phyloP scores from a whole-genome alignment of 1,139 yeast genomes.

The Diutina mesorugosa region DNA sequence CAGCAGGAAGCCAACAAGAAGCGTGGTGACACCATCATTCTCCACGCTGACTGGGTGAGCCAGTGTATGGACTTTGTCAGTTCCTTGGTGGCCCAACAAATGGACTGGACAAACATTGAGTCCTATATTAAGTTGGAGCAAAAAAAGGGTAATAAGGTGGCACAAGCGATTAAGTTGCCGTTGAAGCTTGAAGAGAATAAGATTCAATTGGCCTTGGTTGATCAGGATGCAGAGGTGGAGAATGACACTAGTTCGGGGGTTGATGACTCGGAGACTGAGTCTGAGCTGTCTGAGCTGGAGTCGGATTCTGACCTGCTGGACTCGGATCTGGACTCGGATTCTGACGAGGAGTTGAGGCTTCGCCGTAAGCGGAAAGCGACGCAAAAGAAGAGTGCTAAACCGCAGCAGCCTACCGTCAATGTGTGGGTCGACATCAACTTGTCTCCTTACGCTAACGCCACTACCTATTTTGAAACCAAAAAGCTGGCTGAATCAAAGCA shows the following conservation, averaged over 20 bases:
- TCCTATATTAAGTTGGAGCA: slow-evolving; percentile 62
- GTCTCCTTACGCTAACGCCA: slow-evolving; percentile 85
- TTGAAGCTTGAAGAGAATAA: slow-evolving; percentile 60
- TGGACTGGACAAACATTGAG: slow-evolving; percentile 92
- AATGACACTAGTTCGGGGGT: slow-evolving; percentile 6
- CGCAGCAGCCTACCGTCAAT: slow-evolving; percentile 17
- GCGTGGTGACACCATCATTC: slow-evolving; percentile 65
- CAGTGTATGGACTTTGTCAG: slow-evolving; percentile 61
- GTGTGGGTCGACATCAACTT: slow-evolving; percentile 57
- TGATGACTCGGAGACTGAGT: slow-evolving; percentile 4
- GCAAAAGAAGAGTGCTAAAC: slow-evolving; percentile 8
- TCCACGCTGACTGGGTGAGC: slow-evolving; percentile 59
- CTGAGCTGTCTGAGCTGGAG: slow-evolving; percentile 6
- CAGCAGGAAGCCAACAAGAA: slow-evolving; percentile 53
- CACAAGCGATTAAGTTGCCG: slow-evolving; percentile 52
- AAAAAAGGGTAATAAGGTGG: slow-evolving; percentile 49
- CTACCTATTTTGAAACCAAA: slow-evolving; percentile 71
- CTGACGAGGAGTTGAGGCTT: slow-evolving; percentile 12
- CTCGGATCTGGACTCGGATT: slow-evolving; percentile 16
- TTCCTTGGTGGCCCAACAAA: slow-evolving; percentile 59
- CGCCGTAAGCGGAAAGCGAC: slow-evolving; percentile 3
- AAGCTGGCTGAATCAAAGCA: slow-evolving; percentile 71
- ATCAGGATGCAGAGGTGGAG: slow-evolving; percentile 13
- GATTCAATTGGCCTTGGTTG: slow-evolving; percentile 47
- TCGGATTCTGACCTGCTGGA: slow-evolving; percentile 10